Percentiles rank a stretch among this genome's conserved stretches.
phyloP scores from a whole-genome alignment of 1,139 yeast species.

The Nakaseomyces glabratus region DNA sequence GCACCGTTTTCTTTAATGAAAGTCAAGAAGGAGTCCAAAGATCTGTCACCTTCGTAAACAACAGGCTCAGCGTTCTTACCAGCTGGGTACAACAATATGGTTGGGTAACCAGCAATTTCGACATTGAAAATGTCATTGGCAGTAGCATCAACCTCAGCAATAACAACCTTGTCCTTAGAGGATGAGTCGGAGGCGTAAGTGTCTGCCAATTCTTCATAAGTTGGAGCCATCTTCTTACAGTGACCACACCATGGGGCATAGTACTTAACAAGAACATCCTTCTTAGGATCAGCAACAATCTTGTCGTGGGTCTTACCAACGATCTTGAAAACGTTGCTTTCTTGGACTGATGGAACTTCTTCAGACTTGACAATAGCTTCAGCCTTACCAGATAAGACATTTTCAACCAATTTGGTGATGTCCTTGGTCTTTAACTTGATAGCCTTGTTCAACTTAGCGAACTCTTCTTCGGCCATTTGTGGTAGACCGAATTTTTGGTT shows the following conservation, averaged over 20 bases:
- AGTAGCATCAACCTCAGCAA: conserved; percentile 88
- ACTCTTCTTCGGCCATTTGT: conserved; percentile 35
- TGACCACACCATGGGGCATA: conserved; percentile 99
- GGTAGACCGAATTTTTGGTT: conserved; percentile 72
- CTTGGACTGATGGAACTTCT: conserved; percentile 73
- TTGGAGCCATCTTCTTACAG: conserved; percentile 92
- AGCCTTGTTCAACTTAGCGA: conserved; percentile 18
- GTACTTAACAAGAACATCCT: conserved; percentile 87
- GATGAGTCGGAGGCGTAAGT: conserved; percentile 44
- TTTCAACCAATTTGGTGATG: conserved; percentile 53
- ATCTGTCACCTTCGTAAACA: conserved; percentile 62
- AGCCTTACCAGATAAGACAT: conserved; percentile 55
- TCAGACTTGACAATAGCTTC: conserved; percentile 77
- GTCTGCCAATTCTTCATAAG: conserved; percentile 77
- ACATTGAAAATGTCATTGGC: conserved; percentile 71
- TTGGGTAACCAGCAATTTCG: conserved; percentile 85
- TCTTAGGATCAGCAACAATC: conserved; percentile 54
- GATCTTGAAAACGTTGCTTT: conserved; percentile 62
- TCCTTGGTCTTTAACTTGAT: conserved; percentile 34
- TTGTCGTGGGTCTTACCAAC: conserved; percentile 80
- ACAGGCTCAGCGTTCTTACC: conserved; percentile 69
- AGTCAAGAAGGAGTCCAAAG: conserved; percentile 57
- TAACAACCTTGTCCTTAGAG: conserved; percentile 45
- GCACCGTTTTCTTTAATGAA: conserved; percentile 64
- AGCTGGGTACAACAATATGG: conserved; percentile 86